phyloP scores from a whole-genome alignment of 352 stramenopile species.

The Phytophthora palmivora region DNA sequence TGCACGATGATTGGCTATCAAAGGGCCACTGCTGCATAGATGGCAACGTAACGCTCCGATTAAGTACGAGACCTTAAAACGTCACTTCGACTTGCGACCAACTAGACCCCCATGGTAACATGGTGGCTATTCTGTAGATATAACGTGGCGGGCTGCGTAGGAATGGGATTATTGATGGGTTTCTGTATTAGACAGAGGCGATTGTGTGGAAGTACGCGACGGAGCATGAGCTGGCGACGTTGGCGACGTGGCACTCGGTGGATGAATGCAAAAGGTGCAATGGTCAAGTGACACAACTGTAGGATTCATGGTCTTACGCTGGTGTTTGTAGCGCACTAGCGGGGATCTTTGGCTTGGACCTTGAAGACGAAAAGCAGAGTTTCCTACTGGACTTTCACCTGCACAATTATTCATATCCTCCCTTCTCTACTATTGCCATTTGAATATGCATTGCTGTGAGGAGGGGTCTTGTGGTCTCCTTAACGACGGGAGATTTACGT shows the following conservation, averaged over 20 bases:
- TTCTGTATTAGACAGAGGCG: constrained; percentile 49
- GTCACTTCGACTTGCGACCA: constrained; percentile 1
- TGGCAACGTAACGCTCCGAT: neutral
- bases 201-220: constrained; percentile 69
- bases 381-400: constrained; percentile 65
- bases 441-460: neutral
- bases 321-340: constrained; percentile 44
- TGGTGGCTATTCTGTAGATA: too few species aligned
- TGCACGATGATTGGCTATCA: constrained; percentile 22
- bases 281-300: neutral
- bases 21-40: constrained; percentile 30
- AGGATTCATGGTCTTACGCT: constrained; percentile 2
- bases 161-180: constrained; percentile 5
- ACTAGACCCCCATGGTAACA: too few species aligned
- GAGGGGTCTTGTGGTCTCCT: constrained; percentile 7
- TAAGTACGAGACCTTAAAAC: constrained; percentile 22
- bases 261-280: constrained; percentile 68
- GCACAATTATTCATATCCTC: constrained; percentile 79
- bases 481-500: constrained; percentile 45
- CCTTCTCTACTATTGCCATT: neutral
- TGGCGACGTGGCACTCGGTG: constrained; percentile 50
- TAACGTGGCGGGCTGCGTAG: constrained; percentile 1
- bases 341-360: constrained; percentile 59
- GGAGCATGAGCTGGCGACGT: constrained; percentile 43
- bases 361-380: constrained; percentile 41